phyloP scores from a whole-genome alignment of 768 basidiomycete genomes.

The Mycena amicta region DNA sequence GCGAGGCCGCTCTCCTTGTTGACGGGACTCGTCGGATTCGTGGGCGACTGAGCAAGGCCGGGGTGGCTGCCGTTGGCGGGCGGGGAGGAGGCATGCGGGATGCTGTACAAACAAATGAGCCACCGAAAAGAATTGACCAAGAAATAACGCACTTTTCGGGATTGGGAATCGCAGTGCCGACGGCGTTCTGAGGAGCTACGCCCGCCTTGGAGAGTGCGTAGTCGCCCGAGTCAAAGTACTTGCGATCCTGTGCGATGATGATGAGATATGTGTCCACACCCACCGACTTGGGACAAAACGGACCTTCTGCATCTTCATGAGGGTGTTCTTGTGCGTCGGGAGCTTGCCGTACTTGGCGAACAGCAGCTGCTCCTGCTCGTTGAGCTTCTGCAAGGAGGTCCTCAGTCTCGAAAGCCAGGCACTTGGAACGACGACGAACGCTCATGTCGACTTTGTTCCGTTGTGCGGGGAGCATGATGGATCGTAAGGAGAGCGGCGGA shows the following conservation, averaged over 20 bases:
- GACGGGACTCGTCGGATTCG: conserved; percentile 64
- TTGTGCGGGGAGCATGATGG: conserved; percentile 69
- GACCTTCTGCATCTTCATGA: conserved; percentile 96
- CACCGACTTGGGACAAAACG: conserved; percentile 25
- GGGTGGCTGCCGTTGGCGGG: conserved; percentile 54
- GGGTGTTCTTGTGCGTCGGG: conserved; percentile 89
- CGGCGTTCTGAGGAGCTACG: conserved; percentile 80
- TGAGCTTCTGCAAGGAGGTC: conserved; percentile 60
- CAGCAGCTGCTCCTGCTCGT: conserved; percentile 89
- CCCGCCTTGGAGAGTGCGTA: conserved; percentile 97
- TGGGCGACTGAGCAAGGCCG: conserved; percentile 73
- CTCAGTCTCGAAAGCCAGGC: conserved; percentile 21
- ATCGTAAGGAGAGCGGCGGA: conserved; percentile 20
- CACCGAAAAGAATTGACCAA: neutral
- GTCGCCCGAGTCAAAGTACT: conserved; percentile 99
- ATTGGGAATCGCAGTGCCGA: conserved; percentile 97
- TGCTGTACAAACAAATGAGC: conserved; percentile 51
- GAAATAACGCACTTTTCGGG: conserved; percentile 82
- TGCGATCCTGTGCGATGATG: conserved; percentile 74
- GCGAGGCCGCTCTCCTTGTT: conserved; percentile 62
- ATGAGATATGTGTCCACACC: too few relatives aligned
- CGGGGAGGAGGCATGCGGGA: conserved; percentile 86
- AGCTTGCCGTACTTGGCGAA: conserved; percentile 94
- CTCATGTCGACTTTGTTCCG: conserved; percentile 95
- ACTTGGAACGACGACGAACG: conserved; percentile 48